Evolutionary conservation across 495 filamentous ascomycete species (phyloP).

Genomic region (Penicillium desertorum): DNA sequence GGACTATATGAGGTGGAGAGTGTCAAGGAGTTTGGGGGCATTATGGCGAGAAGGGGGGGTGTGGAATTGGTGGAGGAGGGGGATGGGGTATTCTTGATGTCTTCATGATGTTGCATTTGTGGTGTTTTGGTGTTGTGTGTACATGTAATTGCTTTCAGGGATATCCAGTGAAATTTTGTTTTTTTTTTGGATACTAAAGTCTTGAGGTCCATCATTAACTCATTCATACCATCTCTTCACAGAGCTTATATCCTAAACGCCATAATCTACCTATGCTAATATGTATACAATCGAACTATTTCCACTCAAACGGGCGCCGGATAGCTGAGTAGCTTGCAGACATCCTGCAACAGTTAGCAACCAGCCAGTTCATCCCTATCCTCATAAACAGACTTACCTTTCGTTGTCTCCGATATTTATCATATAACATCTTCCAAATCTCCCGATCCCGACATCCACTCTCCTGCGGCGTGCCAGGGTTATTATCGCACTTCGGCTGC

Average conservation of each 20-base stretch:
- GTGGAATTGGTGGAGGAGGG: conserved; percentile 50
- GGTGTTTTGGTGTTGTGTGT: background rate
- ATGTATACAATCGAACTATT: conserved; percentile 12
- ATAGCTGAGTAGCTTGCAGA: conserved; percentile 50
- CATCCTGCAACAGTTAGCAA: conserved; percentile 33
- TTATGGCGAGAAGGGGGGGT: conserved; percentile 45
- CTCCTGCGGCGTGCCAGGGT: conserved; percentile 42
- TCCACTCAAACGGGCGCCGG: conserved; percentile 43
- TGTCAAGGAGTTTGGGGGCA: conserved; percentile 48
- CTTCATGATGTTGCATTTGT: background rate
- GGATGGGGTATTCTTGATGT: conserved; percentile 49
- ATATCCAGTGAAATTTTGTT: conserved; percentile 4
- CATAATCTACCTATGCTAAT: conserved; percentile 2
- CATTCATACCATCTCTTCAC: background rate
- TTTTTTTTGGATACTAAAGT: background rate
- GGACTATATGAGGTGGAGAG: conserved; percentile 41
- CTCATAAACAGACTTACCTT: conserved; percentile 44
- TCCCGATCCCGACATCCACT: conserved; percentile 62
- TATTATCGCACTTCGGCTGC: conserved; percentile 59
- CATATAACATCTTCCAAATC: conserved; percentile 70
- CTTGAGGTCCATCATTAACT: background rate
- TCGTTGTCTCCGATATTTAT: conserved; percentile 62
- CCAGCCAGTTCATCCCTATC: background rate
- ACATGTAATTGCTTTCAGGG: background rate
- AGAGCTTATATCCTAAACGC: conserved; percentile 6